phyloP scores from a whole-genome alignment of 352 stramenopile species.

The Nothophytophthora sp. region DNA sequence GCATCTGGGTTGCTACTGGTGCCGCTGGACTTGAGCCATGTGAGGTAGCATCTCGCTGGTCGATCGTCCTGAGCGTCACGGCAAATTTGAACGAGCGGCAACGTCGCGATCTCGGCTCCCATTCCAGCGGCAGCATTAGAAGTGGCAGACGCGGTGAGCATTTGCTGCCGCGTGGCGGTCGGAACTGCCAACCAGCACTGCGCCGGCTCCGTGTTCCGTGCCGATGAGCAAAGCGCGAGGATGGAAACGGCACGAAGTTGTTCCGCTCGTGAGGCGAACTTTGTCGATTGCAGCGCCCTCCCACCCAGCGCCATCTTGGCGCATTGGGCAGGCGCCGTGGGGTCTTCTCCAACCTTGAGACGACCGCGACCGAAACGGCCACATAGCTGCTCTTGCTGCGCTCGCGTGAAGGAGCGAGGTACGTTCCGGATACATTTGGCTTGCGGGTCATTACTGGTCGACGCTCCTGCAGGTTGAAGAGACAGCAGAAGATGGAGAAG shows the following conservation, averaged over 20 bases:
- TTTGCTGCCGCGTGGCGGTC: conserved; percentile 26
- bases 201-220: conserved; percentile 25
- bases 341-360: conserved; percentile 2
- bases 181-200: conserved; percentile 46
- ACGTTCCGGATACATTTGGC: conserved; percentile 29
- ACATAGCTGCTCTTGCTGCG: conserved; percentile 34
- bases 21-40: conserved; percentile 34
- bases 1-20: conserved; percentile 19
- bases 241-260: conserved; percentile 22
- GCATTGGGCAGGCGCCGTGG: conserved; percentile 22
- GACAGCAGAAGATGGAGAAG: conserved; percentile 9
- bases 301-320: conserved; percentile 30
- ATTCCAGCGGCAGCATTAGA: neutral
- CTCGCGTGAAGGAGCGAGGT: conserved; percentile 27
- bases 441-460: neutral
- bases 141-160: conserved; percentile 7
- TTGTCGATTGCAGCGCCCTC: conserved; percentile 16
- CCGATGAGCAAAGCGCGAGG: conserved; percentile 24
- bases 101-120: conserved; percentile 3
- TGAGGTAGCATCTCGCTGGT: conserved; percentile 35
- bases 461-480: conserved; percentile 3
- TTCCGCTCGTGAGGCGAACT: conserved; percentile 24
- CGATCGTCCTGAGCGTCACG: conserved; percentile 23
- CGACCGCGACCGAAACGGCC: neutral
- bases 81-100: conserved; percentile 35